Evolutionary conservation across 1,284 basidiomycete species (phyloP), one percentile per base, ranked within the genome.

Genomic region (Marasmius sp.): DNA sequence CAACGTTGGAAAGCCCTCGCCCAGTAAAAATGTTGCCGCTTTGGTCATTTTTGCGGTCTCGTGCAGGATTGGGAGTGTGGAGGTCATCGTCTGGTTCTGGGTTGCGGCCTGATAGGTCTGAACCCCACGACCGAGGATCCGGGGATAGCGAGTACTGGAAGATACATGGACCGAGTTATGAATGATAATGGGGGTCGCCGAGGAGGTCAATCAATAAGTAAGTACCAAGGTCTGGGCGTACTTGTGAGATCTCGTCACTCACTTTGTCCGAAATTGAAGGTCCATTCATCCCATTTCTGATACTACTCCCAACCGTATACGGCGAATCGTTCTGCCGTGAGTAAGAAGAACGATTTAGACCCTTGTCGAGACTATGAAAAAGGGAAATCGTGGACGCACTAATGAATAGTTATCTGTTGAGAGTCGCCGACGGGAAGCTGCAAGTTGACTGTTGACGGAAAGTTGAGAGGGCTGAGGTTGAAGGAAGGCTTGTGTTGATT

Each of bases 1-100:
- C 89, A 3, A 91, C 69, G 69, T 92, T 91, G 54, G 75, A 74
- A n/a, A 89, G 37, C 8, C 89, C 89, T 67, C 89, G 80, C 3
- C 60, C 14, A 12, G 80, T 79, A 61, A 79, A 75, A 56, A 80
- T 69, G n/a, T 61, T 66, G 2, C 75, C 75, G 16, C 75, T 74
- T 27, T 60, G 61, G 64, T 77, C 76, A 34, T 67, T 72, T 49
- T 68, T 71, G 50, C 69, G 69, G 59, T 76, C 74, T 52, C 73
- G 66, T 20, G 59, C 69, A 10, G 78, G 76, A 53, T 82, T 80
- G 0, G 80, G 78, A 54, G 78, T 77, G 69, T 86, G 84, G 33
- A 83, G 68, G 27, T 72, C 67, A 61, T 80, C 79, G 63, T 82
- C 81, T 3, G 75, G 73, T 61, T 83, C 81, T 22, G 67, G 58